Evolutionary conservation across 768 basidiomycete genomes (phyloP), one percentile per base, ranked within the genome.

Genomic region (Cubamyces lactineus): DNA sequence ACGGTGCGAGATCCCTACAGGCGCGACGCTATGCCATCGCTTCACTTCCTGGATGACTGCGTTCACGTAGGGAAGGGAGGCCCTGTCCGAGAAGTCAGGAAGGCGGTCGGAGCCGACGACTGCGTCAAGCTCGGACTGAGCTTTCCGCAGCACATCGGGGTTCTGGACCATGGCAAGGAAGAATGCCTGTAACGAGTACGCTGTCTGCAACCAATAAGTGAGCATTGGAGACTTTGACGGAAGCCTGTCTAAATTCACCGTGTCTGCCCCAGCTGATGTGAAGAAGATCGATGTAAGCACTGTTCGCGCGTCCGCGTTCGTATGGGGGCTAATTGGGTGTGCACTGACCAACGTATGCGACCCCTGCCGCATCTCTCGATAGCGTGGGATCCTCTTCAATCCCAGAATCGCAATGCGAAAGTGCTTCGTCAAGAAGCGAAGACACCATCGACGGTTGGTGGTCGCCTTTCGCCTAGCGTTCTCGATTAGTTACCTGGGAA

Each of bases 61-160:
- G 1, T 53, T 46, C 15, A 67, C 52, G 53, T 71, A 72, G 2
- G 69, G 70, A 3, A 71, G 60, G 1, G 53, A 50, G 2, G 23
- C 50, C 40, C 52, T 26, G 46, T 72, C 71, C 9, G 41, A 55
- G 30, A 63, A 57, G 5, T 56, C 58, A 1, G 73, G 73, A 9
- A 74, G 67, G 6, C 70, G 62, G 45, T 59, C 63, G 3, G 55
- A 30, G n/a, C 69, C 70, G 11, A 73, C 28, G 17, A 73, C 66
- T 12, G 46, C n/a, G 54, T 74, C 73, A 17, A 74, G 57, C 48
- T 74, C 69, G 15, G 60, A 61, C 16, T 71, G 73, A 0, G 72
- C 72, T 13, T 63, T 69, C 26, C 43, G 23, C 38, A 69, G 71
- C 3, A 65, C 64, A 1, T 63, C 62, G 4, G 71, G 71, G 46